Base-by-base conservation (phyloP, 208 protist species). In the Crithidia thermophila region DNA sequence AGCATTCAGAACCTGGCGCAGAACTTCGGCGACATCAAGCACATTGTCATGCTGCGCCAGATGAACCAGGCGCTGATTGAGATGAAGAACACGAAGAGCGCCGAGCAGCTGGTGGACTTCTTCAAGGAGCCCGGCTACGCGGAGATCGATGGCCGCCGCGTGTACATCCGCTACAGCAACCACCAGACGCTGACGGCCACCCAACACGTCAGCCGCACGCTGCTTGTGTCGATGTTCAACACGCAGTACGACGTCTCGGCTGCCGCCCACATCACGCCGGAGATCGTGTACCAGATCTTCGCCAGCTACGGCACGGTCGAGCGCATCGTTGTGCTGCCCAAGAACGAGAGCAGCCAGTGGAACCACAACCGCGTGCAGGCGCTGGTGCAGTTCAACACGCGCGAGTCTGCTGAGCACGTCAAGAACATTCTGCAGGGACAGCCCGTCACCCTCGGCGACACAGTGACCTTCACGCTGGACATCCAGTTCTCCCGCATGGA, bases 181-280 rank as follows among this genome's bases (percentile, higher is more conserved):
- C 93, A 97, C 74, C 75, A 87, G 42, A 88, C 76, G 47, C 89
- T 97, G 52, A 97, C 90, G n/a, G 86, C 88, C 18, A 94, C 87
- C 25, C 90, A 94, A 65, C 87, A 96, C 60, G 80, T 82, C 23
- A 94, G 85, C 73, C 86, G 87, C 36, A 97, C 88, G 11, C 67
- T 97, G 46, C 77, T 97, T 13, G 93, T 95, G 28, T 96, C 88
- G 9, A 97, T 97, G 93, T 95, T 94, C 75, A 97, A 94, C 82
- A 94, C 90, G 23, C 85, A 94, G 77, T 97, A 97, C 66, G 93
- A 97, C 64, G 86, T 95, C 4, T 91, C 88, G 16, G 79, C 81
- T 9, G 82, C 88, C 4, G 81, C 84, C 27, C 86, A 93, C 64
- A 94, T 95, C 49, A 96, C 88, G 2, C 90, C 93, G 13, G 84